Evolutionary conservation across 352 stramenopile genomes (phyloP).

Genomic region (Globisporangium mamillatum): DNA sequence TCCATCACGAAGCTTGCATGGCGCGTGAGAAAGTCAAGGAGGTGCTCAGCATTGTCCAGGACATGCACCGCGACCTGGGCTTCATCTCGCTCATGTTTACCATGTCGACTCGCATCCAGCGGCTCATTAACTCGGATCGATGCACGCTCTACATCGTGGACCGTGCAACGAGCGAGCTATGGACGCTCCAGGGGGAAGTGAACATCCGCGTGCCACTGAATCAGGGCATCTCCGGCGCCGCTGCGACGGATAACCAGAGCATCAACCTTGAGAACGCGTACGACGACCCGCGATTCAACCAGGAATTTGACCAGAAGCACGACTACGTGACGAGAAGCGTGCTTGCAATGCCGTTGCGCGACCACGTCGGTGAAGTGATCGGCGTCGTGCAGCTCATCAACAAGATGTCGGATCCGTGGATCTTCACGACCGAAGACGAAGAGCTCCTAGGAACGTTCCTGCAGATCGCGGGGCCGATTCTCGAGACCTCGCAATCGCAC

Average conservation of each 20-base stretch:
- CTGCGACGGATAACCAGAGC: conserved; percentile 58
- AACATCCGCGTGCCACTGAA: conserved; percentile 88
- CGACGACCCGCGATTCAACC: conserved; percentile 86
- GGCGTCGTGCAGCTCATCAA: conserved; percentile 90
- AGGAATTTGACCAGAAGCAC: conserved; percentile 86
- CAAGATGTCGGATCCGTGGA: conserved; percentile 62
- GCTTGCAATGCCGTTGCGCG: conserved; percentile 84
- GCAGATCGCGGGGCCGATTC: conserved; percentile 84
- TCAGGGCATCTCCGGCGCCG: conserved; percentile 80
- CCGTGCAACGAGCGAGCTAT: conserved; percentile 85
- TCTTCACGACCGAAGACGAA: conserved; percentile 86
- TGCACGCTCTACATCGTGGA: conserved; percentile 93
- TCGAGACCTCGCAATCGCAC: conserved; percentile 83
- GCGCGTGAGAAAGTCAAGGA: conserved; percentile 69
- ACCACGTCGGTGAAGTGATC: conserved; percentile 70
- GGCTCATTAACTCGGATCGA: conserved; percentile 88
- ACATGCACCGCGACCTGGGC: conserved; percentile 87
- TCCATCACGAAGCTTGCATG: conserved; percentile 49
- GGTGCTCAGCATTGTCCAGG: conserved; percentile 87
- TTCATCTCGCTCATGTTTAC: conserved; percentile 91
- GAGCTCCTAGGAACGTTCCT: conserved; percentile 87
- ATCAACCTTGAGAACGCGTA: conserved; percentile 89
- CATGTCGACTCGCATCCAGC: conserved; percentile 86
- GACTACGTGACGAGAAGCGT: conserved; percentile 86
- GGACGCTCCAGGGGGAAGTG: conserved; percentile 87